phyloP scores from a whole-genome alignment of 2,329 filamentous ascomycete genomes.

The Chaetomium globosum region DNA sequence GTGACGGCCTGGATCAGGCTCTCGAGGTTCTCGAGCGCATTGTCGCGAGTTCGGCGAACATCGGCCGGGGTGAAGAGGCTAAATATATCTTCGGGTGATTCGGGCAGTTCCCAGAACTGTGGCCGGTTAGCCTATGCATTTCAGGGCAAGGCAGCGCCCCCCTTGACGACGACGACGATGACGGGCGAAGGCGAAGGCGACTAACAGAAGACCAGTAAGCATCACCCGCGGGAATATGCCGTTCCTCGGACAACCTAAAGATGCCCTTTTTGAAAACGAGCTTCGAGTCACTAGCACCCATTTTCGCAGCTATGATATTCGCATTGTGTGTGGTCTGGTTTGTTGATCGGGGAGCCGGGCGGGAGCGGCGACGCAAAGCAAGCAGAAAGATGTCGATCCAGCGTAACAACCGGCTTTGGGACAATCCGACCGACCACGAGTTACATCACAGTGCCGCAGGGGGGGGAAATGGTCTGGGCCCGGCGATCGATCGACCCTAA shows the following conservation, averaged over 20 bases:
- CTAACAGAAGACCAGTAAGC: conserved; percentile 89
- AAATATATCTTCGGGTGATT: conserved; percentile 94
- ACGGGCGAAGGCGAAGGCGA: conserved; percentile 32
- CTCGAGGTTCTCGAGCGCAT: conserved; percentile 83
- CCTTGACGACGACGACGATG: background rate
- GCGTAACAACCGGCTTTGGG: background rate
- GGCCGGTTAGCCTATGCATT: background rate
- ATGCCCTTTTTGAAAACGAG: conserved; percentile 98
- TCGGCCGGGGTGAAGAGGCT: conserved; percentile 88
- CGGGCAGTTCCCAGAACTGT: conserved; percentile 96
- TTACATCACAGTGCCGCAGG: conserved; percentile 20
- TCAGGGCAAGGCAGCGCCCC: background rate
- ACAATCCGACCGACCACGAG: background rate
- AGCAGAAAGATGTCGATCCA: conserved; percentile 6
- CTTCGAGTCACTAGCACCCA: conserved; percentile 99
- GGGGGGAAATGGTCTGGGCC: background rate
- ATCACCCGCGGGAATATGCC: conserved; percentile 83
- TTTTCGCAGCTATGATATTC: conserved; percentile 47
- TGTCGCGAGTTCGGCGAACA: conserved; percentile 84
- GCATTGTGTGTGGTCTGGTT: conserved; percentile 28
- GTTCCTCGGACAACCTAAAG: conserved; percentile 91
- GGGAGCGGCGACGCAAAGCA: background rate
- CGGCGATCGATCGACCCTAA: conserved; percentile 9
- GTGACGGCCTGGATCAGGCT: conserved; percentile 82
- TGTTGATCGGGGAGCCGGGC: conserved; percentile 19